These are phyloP conservation scores for Neoarthrinium moseri DNA, from an alignment of 2,329 filamentous ascomycete species.

Conservation along the genomic window DNA sequence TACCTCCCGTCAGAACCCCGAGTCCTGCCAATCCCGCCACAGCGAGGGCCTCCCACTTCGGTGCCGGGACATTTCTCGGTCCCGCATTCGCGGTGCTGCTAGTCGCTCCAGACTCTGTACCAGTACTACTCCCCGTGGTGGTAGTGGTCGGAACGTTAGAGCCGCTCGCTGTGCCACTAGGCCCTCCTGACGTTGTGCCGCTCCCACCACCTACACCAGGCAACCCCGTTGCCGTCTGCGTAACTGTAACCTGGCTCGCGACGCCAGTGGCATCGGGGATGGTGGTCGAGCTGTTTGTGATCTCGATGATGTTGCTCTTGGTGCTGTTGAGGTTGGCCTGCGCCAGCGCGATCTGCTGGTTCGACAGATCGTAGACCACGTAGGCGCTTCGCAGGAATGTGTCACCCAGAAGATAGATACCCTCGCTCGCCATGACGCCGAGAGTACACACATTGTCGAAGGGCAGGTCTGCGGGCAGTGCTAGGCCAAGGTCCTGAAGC, in stretches of 20 bases:
- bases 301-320: slow-evolving; percentile 42
- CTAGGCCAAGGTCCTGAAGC: slow-evolving; percentile 17
- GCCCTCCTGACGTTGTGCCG: no score
- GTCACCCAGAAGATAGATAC: slow-evolving; percentile 43
- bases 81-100: slow-evolving; percentile 17
- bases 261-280: slow-evolving; percentile 46
- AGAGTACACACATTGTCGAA: slow-evolving; percentile 51
- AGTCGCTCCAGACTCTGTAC: slow-evolving; percentile 13
- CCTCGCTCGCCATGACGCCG: slow-evolving; percentile 45
- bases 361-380: slow-evolving; percentile 53
- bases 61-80: slow-evolving; percentile 14
- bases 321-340: slow-evolving; percentile 51
- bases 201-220: slow-evolving; percentile 13
- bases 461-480: slow-evolving; percentile 28
- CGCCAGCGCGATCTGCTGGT: slow-evolving; percentile 49
- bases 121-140: slow-evolving; percentile 9
- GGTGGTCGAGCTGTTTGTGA: slow-evolving; percentile 34
- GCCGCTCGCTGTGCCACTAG: no score
- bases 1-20: background rate
- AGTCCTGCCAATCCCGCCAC: background rate
- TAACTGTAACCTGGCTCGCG: slow-evolving; percentile 28
- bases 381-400: slow-evolving; percentile 49
- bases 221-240: slow-evolving; percentile 19
- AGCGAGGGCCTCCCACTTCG: slow-evolving; percentile 19
- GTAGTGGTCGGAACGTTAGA: slow-evolving; percentile 11